Base-by-base conservation (phyloP, 352 stramenopile genomes). In the Globisporangium nodosum region DNA sequence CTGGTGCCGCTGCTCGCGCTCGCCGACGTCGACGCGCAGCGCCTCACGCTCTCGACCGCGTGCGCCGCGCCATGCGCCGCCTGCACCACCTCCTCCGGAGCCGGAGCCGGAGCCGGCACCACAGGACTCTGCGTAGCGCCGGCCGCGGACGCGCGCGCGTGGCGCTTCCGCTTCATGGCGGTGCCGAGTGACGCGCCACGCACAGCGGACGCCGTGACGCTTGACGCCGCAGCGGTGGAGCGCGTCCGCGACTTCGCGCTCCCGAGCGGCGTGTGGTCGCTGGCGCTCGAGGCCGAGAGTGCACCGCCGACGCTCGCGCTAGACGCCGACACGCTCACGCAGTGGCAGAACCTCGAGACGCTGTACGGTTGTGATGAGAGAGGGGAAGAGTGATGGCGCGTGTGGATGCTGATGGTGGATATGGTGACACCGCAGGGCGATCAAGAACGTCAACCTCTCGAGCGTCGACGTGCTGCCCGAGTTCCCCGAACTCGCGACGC, bases 401-500 rank as follows among this genome's bases (percentile, higher is more conserved):
- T 27, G 13, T 49, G 15, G 12, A 15, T 21, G 20, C 3, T 39
- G 31, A 15, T 21, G 16, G 15, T 48, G 43, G 37, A 9, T 45
- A 7, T 48, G 31, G 4, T 11, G 33, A 43, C 33, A 5, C 9
- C 18, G 15, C 18, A 64, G 58, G 33, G 30, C 20, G 52, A 46
- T 64, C 37, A n/a, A 49, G 21, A 64, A 64, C 33, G 48, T 59
- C 27, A 45, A 64, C n/a, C 58, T 64, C 52, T 59, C 58, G 37
- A 20, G 18, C 4, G 16, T 59, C 45, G 43, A 31, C 54, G 9
- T 4, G 13, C 24, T 53, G 27, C 33, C 54, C 6, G 30, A 30
- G 35, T 59, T 59, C 31, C n/a, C 31, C 2, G 35, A 59, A 16
- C 52, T 64, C 37, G 52, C 53, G 6, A 40, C 45, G 15, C 58